A percentile compares a stretch with the other conserved stretches of the same genome.
These are phyloP conservation scores for Epithemia pelagica DNA, from an alignment of 108 stramenopile genomes.

Conservation along the genomic window DNA sequence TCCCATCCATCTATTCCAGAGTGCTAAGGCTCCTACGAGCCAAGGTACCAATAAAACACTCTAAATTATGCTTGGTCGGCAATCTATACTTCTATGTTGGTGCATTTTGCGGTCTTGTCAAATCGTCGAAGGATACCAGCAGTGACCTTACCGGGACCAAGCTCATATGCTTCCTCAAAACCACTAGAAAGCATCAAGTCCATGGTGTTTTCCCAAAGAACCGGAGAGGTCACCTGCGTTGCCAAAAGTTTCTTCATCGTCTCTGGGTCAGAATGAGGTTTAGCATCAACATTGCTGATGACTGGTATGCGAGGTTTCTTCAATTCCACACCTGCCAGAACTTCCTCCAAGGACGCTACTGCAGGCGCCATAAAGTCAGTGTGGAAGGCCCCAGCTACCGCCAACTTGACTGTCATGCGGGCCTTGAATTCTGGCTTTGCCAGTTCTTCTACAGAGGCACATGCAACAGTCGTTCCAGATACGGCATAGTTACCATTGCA, in stretches of 20 bases:
- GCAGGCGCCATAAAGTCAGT: conserved; percentile 97
- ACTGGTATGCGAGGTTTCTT: conserved; percentile 95
- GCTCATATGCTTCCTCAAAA: conserved; percentile 82
- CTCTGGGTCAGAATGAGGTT: conserved; percentile 91
- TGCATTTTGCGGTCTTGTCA: conserved; percentile 81
- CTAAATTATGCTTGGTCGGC: too few relatives aligned
- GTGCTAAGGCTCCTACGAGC: too few relatives aligned
- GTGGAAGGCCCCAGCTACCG: conserved; percentile 98
- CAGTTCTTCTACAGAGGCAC: conserved; percentile 79
- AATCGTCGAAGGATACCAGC: conserved; percentile 95
- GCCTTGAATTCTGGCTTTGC: conserved; percentile 97
- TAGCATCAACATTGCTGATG: conserved; percentile 96
- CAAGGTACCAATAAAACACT: too few relatives aligned
- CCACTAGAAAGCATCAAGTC: conserved; percentile 73
- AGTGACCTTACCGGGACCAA: conserved; percentile 92
- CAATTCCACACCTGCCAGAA: conserved; percentile 81
- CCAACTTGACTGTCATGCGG: conserved; percentile 95
- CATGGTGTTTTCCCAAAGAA: conserved; percentile 93
- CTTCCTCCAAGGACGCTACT: conserved; percentile 77
- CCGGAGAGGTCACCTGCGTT: conserved; percentile 94
- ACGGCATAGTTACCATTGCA: conserved; percentile 98
- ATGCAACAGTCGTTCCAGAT: conserved; percentile 80
- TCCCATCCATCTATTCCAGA: too few relatives aligned
- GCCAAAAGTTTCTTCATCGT: conserved; percentile 92
- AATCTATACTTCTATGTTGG: conserved; percentile 88